Evolutionary conservation across 2,329 filamentous ascomycete genomes (phyloP), one percentile per base, ranked within the genome.

Genomic region (Karstenula rhodostoma): DNA sequence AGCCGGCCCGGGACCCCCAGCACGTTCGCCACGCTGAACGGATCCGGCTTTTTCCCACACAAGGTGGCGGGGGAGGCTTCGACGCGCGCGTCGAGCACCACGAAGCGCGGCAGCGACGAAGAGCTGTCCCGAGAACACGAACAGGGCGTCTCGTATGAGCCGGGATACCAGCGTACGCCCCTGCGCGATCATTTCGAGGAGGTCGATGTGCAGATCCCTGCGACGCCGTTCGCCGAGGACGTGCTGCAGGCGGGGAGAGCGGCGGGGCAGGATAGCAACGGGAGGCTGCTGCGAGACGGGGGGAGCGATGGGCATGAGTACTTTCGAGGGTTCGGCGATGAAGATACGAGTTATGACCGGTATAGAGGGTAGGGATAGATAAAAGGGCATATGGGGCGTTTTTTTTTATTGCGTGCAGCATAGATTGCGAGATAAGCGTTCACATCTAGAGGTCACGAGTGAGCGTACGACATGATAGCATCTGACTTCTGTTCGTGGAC

Each of bases 1-100:
- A 72, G 67, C 2, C 59, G 72, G 8, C 67, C 71, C 1, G 71
- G 71, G 15, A 76, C 73, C 1, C 73, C 72, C 0, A 70, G 65
- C 22, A 77, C 73, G 0, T 70, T 75, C 43, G 68, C 67, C 1
- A 74, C 72, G 5, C 58, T 76, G 13, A 66, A 66, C 4, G 69
- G 68, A 12, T 58, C 55, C 42, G 64, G 66, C 1, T 61, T 67
- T 8, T 69, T 67, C 54, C 63, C 56, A 12, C 62, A 23, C 8
- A 58, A 60, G 43, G 33, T 33, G 22, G 47, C 44, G 37, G 61
- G 58, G 4, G 55, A 23, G 49, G 60, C 65, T 23, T 70, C 57
- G 42, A 63, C 68, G 12, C 57, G 67, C 17, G 59, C 61, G 1
- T 71, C 68, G n/a, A 74, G 72, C 42, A 52, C 48, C 7, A 73